Evolutionary conservation across 2,329 filamentous ascomycete species (phyloP), one percentile per base, ranked within the genome.

Genomic region (Pyrenochaeta sp.): DNA sequence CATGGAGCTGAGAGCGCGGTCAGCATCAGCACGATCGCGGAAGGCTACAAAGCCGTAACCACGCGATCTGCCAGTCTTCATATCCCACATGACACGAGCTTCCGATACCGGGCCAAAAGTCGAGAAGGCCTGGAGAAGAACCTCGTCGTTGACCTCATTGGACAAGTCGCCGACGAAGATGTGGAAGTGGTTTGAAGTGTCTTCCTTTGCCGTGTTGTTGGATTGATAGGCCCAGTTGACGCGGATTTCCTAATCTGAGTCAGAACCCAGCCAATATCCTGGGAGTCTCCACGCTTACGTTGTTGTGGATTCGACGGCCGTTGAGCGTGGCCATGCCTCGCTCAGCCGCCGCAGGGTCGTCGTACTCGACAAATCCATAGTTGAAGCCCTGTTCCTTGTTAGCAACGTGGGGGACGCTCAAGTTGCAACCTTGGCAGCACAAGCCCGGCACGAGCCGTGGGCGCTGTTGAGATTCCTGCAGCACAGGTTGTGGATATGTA

Each of bases 171-270:
- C 95, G 51, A 99, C 95, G 66, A 99, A 99, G 73, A 99, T 97
- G 78, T 99, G 95, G 81, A 97, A 99, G 76, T 99, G 95, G 77
- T 93, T 91, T 6, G 94, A 97, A 1, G 95, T 99, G 72, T 99
- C 95, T 78, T 99, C 95, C 80, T 98, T 99, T 82, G 86, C 95
- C 23, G 86, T 83, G 52, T 87, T 94, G 83, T 96, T 99, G 64
- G 94, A 95, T 81, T 99, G 95, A 72, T 99, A 99, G 18, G 95
- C 95, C 95, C 95, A 99, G 82, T 99, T 99, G 71, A 99, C 95
- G 50, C 93, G 91, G 60, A 99, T 99, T 83, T 99, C 95, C 92
- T 97, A 73, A 53, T 47, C 17, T 32, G 9, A 46, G 64, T 77
- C 48, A 76, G 70, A 51, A 41, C 10, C 23, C 21, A 15, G 32